phyloP scores from a whole-genome alignment of 2,329 filamentous ascomycete species.

The Truncatella angustata region DNA sequence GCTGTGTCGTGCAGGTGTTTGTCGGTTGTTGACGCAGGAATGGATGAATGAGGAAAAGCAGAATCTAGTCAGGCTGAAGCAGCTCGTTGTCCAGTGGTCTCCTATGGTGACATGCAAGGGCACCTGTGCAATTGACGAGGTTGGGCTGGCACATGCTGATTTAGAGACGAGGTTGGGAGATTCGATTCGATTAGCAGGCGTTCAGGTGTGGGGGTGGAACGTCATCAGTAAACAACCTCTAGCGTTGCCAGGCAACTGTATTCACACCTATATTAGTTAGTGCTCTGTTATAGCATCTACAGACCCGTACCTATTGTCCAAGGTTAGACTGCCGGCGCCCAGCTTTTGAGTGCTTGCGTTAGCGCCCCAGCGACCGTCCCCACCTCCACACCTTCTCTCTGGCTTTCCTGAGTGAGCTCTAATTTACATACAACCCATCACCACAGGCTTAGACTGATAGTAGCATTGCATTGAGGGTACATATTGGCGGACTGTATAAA shows the following conservation, averaged over 20 bases:
- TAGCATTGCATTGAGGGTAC: no score
- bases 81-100: conserved; percentile 3
- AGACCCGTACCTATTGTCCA: no score
- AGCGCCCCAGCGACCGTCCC: background rate
- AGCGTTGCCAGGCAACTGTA: conserved; percentile 9
- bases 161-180: background rate
- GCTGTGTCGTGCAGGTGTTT: background rate
- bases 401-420: no score
- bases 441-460: no score
- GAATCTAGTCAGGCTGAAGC: background rate
- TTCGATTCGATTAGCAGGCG: background rate
- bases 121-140: conserved; percentile 6
- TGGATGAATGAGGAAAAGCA: background rate
- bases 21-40: background rate
- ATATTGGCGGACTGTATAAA: no score
- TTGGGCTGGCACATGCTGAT: conserved; percentile 5
- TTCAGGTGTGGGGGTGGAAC: conserved; percentile 5
- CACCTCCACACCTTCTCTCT: conserved; percentile 1
- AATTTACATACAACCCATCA: no score
- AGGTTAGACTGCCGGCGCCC: no score
- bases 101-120: conserved; percentile 4
- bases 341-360: conserved; percentile 4
- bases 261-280: no score
- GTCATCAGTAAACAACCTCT: conserved; percentile 9
- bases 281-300: no score